Conservation (phyloP, 2,329 filamentous ascomycete genomes). For the Leptographium flavum region DNA sequence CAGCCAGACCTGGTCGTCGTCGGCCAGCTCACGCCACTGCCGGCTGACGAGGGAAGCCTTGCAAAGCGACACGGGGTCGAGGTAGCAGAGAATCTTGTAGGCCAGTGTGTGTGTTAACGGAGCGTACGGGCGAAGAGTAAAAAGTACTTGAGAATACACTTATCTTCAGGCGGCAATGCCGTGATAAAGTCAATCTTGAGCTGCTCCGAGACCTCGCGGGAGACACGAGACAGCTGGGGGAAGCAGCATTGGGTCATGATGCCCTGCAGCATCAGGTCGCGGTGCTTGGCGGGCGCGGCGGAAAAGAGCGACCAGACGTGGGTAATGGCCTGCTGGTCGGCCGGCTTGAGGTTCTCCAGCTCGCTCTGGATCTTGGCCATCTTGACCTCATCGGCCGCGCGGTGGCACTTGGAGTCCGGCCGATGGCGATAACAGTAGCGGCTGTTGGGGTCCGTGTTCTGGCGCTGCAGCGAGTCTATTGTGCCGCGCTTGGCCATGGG, state of each 20-base stretch:
- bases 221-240: constrained; percentile 86
- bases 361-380: constrained; percentile 91
- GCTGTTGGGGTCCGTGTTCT: constrained; percentile 52
- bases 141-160: background rate
- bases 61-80: constrained; percentile 88
- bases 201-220: constrained; percentile 78
- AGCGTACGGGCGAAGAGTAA: background rate
- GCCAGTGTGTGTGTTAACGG: constrained; percentile 35
- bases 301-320: constrained; percentile 98
- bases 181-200: constrained; percentile 95
- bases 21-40: constrained; percentile 78
- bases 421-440: constrained; percentile 93
- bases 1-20: constrained; percentile 96
- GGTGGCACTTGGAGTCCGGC: constrained; percentile 84
- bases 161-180: constrained; percentile 63
- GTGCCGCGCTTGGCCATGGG: constrained; percentile 50
- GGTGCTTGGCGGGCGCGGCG: constrained; percentile 82
- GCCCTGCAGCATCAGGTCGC: constrained; percentile 91
- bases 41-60: constrained; percentile 90
- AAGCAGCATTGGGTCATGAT: constrained; percentile 96
- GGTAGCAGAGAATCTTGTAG: constrained; percentile 82
- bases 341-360: constrained; percentile 64
- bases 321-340: constrained; percentile 87
- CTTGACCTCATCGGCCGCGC: constrained; percentile 84
- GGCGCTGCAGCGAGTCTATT: constrained; percentile 22